Evolutionary conservation across 2,329 filamentous ascomycete genomes (phyloP).

Genomic region (Apiospora hydei): DNA sequence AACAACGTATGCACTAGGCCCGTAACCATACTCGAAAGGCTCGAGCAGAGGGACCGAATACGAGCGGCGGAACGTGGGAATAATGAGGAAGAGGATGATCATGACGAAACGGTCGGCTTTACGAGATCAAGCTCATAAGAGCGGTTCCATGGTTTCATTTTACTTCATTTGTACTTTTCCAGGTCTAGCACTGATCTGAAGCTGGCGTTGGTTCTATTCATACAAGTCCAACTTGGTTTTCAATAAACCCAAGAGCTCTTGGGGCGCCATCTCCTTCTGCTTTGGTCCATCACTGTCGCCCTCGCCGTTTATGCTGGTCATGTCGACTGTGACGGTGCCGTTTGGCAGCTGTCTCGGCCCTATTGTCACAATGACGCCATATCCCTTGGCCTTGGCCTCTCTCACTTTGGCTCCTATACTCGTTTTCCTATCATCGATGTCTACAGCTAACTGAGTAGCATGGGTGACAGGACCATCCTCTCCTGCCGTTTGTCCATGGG

Average conservation of each 20-base stretch:
- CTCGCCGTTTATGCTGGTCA: slow-evolving; percentile 42
- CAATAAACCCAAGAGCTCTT: slow-evolving; percentile 17
- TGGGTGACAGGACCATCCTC: slow-evolving; percentile 51
- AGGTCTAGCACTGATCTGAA: background rate
- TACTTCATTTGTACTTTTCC: background rate
- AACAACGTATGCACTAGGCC: slow-evolving; percentile 30
- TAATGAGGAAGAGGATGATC: slow-evolving; percentile 43
- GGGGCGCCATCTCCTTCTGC: slow-evolving; percentile 17
- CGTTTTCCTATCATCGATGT: slow-evolving; percentile 71
- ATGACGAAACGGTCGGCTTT: background rate
- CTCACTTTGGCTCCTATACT: slow-evolving; percentile 73
- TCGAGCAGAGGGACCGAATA: slow-evolving; percentile 37
- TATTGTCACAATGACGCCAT: slow-evolving; percentile 76
- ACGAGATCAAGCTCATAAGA: background rate
- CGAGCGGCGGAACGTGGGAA: slow-evolving; percentile 30
- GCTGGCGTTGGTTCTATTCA: background rate
- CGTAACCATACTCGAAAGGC: slow-evolving; percentile 37
- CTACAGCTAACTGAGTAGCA: slow-evolving; percentile 70
- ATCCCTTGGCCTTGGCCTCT: slow-evolving; percentile 75
- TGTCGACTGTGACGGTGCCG: slow-evolving; percentile 60
- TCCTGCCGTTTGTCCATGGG: slow-evolving; percentile 40
- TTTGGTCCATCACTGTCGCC: slow-evolving; percentile 18
- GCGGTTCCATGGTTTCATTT: background rate
- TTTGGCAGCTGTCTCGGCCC: slow-evolving; percentile 70
- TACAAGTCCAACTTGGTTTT: slow-evolving; percentile 33